phyloP scores from a whole-genome alignment of 2,329 filamentous ascomycete genomes.

The Epichloe uncinata region DNA sequence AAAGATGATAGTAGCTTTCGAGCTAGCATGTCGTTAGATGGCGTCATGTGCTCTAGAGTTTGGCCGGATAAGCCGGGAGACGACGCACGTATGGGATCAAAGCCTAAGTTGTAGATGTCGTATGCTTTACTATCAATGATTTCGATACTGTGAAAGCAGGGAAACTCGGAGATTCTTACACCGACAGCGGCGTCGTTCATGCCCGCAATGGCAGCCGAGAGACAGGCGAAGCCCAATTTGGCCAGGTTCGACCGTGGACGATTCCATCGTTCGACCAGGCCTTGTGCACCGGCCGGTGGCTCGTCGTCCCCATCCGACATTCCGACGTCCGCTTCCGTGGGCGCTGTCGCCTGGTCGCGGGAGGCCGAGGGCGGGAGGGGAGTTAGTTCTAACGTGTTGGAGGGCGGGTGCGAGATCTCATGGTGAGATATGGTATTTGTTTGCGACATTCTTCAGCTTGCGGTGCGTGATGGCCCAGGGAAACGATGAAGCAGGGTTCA shows the following conservation, averaged over 20 bases:
- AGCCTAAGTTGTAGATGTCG: conserved; percentile 6
- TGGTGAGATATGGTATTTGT: background rate
- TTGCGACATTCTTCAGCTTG: background rate
- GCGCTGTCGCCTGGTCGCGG: background rate
- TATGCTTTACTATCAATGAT: no score
- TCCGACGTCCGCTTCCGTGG: background rate
- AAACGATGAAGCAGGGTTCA: no score
- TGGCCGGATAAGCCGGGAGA: no score
- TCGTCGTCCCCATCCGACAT: conserved; percentile 5
- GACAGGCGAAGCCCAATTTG: conserved; percentile 32
- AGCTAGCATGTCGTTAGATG: conserved; percentile 24
- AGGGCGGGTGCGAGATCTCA: background rate
- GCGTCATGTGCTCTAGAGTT: no score
- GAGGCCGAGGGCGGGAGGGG: no score
- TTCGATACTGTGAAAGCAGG: background rate
- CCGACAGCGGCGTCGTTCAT: conserved; percentile 51
- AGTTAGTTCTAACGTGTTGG: no score
- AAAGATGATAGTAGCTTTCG: conserved; percentile 46
- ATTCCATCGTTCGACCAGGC: conserved; percentile 22
- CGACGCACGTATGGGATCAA: conserved; percentile 23
- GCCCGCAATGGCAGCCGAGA: conserved; percentile 46
- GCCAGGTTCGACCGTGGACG: conserved; percentile 19
- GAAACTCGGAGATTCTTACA: conserved; percentile 20
- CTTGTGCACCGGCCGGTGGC: conserved; percentile 15
- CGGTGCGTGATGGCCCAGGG: background rate